phyloP scores from a whole-genome alignment of 805 yeast genomes.

The Pichia eremophila region DNA sequence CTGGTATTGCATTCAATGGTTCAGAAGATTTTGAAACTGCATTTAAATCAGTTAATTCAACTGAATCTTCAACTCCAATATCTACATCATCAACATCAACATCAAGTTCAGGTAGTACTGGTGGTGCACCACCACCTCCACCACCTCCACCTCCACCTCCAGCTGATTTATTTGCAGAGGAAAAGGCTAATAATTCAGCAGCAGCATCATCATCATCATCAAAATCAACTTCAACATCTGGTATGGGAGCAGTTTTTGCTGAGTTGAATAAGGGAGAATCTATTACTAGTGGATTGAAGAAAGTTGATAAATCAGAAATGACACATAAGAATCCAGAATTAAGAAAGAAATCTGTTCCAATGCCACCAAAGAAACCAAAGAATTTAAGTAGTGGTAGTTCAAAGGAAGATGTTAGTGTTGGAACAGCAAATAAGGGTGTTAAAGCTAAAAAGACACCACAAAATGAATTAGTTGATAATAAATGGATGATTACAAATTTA shows the following conservation, averaged over 20 bases:
- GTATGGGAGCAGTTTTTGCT: constrained; percentile 86
- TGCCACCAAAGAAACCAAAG: constrained; percentile 77
- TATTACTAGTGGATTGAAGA: constrained; percentile 78
- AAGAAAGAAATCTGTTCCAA: constrained; percentile 56
- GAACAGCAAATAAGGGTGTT: too few relatives aligned
- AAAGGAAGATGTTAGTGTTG: background rate
- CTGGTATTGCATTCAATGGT: constrained; percentile 78
- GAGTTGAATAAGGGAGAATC: constrained; percentile 78
- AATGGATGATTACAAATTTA: constrained; percentile 82
- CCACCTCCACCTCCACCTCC: constrained; percentile 76
- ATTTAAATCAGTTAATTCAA: constrained; percentile 18
- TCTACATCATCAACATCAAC: constrained; percentile 5
- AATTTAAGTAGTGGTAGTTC: constrained; percentile 31
- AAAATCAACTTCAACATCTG: constrained; percentile 18
- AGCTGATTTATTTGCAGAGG: constrained; percentile 49
- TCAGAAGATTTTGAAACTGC: constrained; percentile 53
- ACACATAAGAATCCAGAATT: constrained; percentile 86
- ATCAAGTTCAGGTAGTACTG: constrained; percentile 17
- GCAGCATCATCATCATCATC: background rate
- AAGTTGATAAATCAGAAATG: constrained; percentile 89
- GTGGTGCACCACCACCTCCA: constrained; percentile 30
- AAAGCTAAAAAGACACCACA: constrained; percentile 33
- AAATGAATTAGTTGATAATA: constrained; percentile 73
- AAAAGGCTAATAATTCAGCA: constrained; percentile 10
- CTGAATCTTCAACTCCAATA: background rate